Conservation (phyloP, 345 rosid genomes). For the Brassica juncea region DNA sequence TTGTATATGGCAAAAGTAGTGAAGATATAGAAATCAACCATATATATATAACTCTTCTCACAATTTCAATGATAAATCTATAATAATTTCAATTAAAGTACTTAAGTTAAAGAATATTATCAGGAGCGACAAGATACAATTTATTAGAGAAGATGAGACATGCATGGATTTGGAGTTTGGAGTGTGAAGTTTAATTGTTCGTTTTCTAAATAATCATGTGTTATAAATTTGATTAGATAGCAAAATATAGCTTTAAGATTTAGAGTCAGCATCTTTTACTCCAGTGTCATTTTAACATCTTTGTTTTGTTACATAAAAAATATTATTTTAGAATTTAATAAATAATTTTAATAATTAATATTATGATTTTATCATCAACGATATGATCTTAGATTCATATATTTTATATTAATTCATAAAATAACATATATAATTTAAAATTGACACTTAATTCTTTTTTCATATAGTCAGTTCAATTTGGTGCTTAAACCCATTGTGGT, state of each 20-base stretch:
- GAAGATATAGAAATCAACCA: not conserved
- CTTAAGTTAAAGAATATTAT: not conserved
- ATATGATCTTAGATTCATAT: not conserved
- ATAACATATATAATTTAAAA: not conserved
- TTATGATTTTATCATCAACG: not conserved
- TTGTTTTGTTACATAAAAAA: too few relatives aligned
- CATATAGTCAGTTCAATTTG: not conserved
- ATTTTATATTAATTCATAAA: not conserved
- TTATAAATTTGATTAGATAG: not conserved
- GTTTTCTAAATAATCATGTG: not conserved
- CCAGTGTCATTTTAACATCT: too few relatives aligned
- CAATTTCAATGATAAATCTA: not conserved
- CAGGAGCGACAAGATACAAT: not conserved
- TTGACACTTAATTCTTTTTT: not conserved
- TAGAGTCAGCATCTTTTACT: not conserved
- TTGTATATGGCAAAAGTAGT: not conserved
- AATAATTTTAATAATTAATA: not conserved
- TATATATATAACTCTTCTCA: not conserved
- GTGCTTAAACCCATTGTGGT: not conserved
- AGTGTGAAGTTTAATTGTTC: not conserved
- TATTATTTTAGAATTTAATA: too few relatives aligned
- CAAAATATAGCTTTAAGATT: not conserved
- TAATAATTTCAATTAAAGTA: not conserved
- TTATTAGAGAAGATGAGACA: not conserved
- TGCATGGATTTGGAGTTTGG: constrained; percentile 12